A percentile compares a stretch with the other conserved stretches of the same genome.
These are phyloP conservation scores for Xylaria multiplex DNA, from an alignment of 2,329 filamentous ascomycete genomes.

Conservation along the genomic window DNA sequence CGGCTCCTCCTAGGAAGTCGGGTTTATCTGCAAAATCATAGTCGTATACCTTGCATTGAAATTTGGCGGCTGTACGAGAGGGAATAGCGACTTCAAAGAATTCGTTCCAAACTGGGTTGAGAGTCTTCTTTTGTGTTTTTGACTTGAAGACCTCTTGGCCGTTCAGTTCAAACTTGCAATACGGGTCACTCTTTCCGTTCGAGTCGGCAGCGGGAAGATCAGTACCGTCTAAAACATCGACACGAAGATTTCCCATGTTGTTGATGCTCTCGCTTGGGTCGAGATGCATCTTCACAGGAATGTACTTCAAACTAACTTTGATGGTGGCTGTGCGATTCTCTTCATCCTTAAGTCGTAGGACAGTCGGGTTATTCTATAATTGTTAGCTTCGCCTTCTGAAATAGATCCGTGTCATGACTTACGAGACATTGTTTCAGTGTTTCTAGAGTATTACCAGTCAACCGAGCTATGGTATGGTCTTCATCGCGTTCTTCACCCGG, in stretches of 20 bases:
- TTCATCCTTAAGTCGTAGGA: conserved; percentile 80
- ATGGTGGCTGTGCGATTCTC: conserved; percentile 81
- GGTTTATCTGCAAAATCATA: conserved; percentile 98
- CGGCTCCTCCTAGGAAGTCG: conserved; percentile 82
- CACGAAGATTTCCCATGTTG: conserved; percentile 94
- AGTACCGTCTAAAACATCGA: conserved; percentile 88
- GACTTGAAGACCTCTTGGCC: conserved; percentile 94
- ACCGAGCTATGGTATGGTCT: conserved; percentile 80
- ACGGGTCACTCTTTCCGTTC: conserved; percentile 97
- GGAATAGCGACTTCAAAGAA: conserved; percentile 87
- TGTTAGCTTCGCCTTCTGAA: conserved; percentile 35
- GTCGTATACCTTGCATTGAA: conserved; percentile 86
- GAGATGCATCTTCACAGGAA: conserved; percentile 92
- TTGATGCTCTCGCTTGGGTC: conserved; percentile 98
- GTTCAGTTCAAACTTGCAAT: conserved; percentile 92
- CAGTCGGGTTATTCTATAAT: conserved; percentile 83
- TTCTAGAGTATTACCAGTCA: conserved; percentile 85
- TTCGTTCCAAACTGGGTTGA: conserved; percentile 95
- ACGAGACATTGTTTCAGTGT: conserved; percentile 89
- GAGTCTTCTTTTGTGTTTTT: conserved; percentile 94
- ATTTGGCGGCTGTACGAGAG: conserved; percentile 85
- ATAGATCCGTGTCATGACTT: conserved; percentile 51
- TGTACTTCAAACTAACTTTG: conserved; percentile 92
- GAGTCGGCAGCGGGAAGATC: conserved; percentile 93
- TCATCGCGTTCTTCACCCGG: conserved; percentile 73